These are phyloP conservation scores for Berberis thunbergii DNA, from an alignment of 164 flowering plant genomes.

Conservation along the genomic window DNA sequence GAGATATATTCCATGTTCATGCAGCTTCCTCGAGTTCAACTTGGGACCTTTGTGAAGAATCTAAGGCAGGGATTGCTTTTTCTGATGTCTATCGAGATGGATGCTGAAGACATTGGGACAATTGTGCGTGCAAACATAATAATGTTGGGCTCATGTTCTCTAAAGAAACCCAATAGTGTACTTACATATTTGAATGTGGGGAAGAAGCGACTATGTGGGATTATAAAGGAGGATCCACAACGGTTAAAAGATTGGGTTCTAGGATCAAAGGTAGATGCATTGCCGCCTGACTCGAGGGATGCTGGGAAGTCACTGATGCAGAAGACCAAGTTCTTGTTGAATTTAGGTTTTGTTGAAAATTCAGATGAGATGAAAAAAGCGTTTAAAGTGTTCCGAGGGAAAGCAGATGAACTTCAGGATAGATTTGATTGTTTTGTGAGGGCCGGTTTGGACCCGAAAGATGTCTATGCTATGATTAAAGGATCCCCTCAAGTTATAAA, in stretches of 20 bases:
- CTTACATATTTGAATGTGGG: slow-evolving; percentile 30
- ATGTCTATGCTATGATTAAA: slow-evolving; percentile 42
- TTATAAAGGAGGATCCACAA: slow-evolving; percentile 45
- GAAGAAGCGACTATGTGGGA: slow-evolving; percentile 29
- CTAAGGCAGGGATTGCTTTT: slow-evolving; percentile 32
- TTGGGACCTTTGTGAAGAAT: slow-evolving; percentile 33
- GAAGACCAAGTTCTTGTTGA: slow-evolving; percentile 46
- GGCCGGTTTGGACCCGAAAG: slow-evolving; percentile 45
- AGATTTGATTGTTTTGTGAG: slow-evolving; percentile 57
- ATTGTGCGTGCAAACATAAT: slow-evolving; percentile 29
- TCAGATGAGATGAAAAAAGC: slow-evolving; percentile 43
- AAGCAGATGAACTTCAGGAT: slow-evolving; percentile 54
- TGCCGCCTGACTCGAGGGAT: slow-evolving; percentile 19
- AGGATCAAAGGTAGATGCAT: slow-evolving; percentile 26
- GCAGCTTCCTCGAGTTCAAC: slow-evolving; percentile 33
- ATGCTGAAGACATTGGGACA: slow-evolving; percentile 27
- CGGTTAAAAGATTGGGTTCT: slow-evolving; percentile 38
- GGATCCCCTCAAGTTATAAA: slow-evolving; percentile 50
- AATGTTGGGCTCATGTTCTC: slow-evolving; percentile 35
- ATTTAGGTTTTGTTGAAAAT: slow-evolving; percentile 43
- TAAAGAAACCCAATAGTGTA: slow-evolving; percentile 35
- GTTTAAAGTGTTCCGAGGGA: slow-evolving; percentile 51
- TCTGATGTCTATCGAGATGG: slow-evolving; percentile 47
- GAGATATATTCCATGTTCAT: slow-evolving; percentile 30
- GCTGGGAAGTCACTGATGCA: slow-evolving; percentile 14